phyloP scores from a whole-genome alignment of 2,329 filamentous ascomycete species.

The Calonectria honghensis region DNA sequence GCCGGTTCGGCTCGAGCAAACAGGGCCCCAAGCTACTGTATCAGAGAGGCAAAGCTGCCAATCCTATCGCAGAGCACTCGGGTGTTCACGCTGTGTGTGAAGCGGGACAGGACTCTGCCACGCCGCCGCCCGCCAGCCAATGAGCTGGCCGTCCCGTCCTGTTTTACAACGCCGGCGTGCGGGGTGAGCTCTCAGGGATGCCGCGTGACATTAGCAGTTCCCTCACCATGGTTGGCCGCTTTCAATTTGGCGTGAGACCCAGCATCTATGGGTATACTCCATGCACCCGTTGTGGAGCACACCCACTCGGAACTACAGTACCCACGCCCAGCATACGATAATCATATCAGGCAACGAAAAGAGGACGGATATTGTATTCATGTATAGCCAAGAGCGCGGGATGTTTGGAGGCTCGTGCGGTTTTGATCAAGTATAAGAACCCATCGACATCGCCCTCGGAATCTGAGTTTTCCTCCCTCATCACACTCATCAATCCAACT shows the following conservation, averaged over 20 bases:
- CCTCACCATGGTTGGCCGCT: slow-evolving; percentile 43
- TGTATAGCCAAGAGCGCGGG: slow-evolving; percentile 34
- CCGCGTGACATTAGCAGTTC: slow-evolving; percentile 44
- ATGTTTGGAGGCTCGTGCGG: slow-evolving; percentile 41
- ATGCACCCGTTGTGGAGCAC: slow-evolving; percentile 47
- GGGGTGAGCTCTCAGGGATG: slow-evolving; percentile 48
- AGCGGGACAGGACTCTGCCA: slow-evolving; percentile 41
- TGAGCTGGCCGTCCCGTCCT: slow-evolving; percentile 36
- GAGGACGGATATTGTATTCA: slow-evolving; percentile 33
- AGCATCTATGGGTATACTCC: slow-evolving; percentile 39
- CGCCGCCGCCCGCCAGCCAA: slow-evolving; percentile 44
- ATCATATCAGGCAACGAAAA: slow-evolving; percentile 50
- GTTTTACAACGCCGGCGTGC: slow-evolving; percentile 45
- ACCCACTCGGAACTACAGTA: slow-evolving; percentile 39
- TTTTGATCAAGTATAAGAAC: slow-evolving; percentile 52
- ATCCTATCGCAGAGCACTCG: slow-evolving; percentile 38
- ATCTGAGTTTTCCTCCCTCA: slow-evolving; percentile 47
- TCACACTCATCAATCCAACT: slow-evolving; percentile 48
- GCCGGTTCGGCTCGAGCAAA: slow-evolving; percentile 44
- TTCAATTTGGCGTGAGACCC: slow-evolving; percentile 24
- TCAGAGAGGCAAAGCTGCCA: slow-evolving; percentile 35
- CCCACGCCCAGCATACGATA: slow-evolving; percentile 50
- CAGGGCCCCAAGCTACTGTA: slow-evolving; percentile 32
- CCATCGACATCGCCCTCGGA: slow-evolving; percentile 43
- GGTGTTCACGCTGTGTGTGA: slow-evolving; percentile 35